Base-by-base conservation (phyloP, 768 basidiomycete genomes). In the Krasilnikovozyma curviuscula region DNA sequence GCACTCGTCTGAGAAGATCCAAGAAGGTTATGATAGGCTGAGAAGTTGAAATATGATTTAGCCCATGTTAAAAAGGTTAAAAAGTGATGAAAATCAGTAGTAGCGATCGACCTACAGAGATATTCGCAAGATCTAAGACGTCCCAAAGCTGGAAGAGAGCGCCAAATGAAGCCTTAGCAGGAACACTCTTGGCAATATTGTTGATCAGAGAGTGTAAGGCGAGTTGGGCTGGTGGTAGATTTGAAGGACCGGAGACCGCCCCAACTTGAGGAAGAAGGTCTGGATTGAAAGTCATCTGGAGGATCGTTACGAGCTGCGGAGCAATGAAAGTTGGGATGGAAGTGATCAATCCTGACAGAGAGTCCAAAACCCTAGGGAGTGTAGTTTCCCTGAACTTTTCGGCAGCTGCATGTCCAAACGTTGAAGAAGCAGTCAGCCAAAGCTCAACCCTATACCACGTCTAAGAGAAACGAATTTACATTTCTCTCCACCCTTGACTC, bases 281-380 rank as follows among this genome's bases (percentile, higher is more conserved):
- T 7, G 25, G 56, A n/a, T n/a, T n/a, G n/a, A n/a, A n/a, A n/a
- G n/a, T n/a, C n/a, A n/a, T n/a, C 40, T 7, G 54, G 3, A 60
- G 52, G 12, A 55, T 50, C 2, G 55, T 56, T 43, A 54, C 52
- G 40, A 63, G 54, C 23, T 63, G 57, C 16, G 40, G 46, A 25
- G 56, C 58, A 40, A 68, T 59, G 65, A 97, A 95, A 4, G 77
- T 75, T 0, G 88, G 84, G 27, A 93, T 77, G 1, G 78, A 71
- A 1, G 69, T 66, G 50, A 93, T 68, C 8, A 91, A 66, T n/a
- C 72, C 70, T 25, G 75, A 72, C n/a, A 91, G 66, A 7, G 78
- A 71, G 21, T 59, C 65, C 55, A 65, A 70, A 30, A 51, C 30
- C 28, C 28, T 3, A 14, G 50, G 46, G 12, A 52, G 41, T 19